Evolutionary conservation across 2,329 filamentous ascomycete genomes (phyloP).

Genomic region (Epichloe coenophiala): DNA sequence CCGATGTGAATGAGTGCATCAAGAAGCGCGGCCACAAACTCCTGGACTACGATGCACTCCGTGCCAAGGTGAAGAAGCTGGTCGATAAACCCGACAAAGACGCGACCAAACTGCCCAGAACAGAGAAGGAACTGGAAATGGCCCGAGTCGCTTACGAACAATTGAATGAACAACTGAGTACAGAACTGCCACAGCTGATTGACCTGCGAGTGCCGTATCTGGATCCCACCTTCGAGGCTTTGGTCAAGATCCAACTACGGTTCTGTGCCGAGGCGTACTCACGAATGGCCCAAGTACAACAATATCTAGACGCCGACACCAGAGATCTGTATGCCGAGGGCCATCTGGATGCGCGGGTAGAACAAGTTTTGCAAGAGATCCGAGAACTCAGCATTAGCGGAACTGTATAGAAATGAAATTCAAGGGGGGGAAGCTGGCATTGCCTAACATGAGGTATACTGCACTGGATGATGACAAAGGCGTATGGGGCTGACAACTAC

Average conservation of each 20-base stretch:
- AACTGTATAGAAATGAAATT: constrained; percentile 34
- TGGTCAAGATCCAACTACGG: constrained; percentile 94
- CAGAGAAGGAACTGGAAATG: constrained; percentile 93
- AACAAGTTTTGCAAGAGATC: constrained; percentile 95
- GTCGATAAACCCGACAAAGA: constrained; percentile 99
- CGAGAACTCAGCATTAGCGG: constrained; percentile 85
- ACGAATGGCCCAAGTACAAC: constrained; percentile 97
- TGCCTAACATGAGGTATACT: not conserved
- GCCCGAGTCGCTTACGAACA: constrained; percentile 89
- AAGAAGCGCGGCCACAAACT: constrained; percentile 98
- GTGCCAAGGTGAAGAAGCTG: constrained; percentile 91
- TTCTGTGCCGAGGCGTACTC: constrained; percentile 98
- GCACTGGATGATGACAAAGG: not conserved
- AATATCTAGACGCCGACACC: constrained; percentile 91
- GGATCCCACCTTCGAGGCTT: constrained; percentile 90
- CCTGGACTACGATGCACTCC: constrained; percentile 92
- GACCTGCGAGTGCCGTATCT: constrained; percentile 94
- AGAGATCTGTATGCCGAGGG: constrained; percentile 92
- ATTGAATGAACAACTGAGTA: constrained; percentile 89
- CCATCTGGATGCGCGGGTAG: constrained; percentile 79
- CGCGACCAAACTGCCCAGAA: constrained; percentile 84
- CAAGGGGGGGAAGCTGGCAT: not conserved
- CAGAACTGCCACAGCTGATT: constrained; percentile 87
- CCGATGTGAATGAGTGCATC: constrained; percentile 97
- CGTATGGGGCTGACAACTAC: constrained; percentile 1